Percentiles rank a stretch among this genome's conserved stretches.
Conservation (phyloP, 495 filamentous ascomycete genomes). For the Geoglossum glabrum region DNA sequence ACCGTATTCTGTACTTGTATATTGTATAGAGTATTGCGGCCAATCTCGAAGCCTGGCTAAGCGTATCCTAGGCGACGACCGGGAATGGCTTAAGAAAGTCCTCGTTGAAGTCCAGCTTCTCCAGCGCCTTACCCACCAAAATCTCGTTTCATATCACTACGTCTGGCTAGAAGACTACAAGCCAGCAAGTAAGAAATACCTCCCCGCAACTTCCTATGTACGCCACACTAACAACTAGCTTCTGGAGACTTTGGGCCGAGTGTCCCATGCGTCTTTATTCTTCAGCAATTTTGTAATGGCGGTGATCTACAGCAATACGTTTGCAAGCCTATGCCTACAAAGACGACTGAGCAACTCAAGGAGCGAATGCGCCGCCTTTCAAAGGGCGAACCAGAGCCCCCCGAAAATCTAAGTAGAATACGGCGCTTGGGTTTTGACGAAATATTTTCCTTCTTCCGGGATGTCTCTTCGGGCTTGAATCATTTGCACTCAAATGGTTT, state of each 20-base stretch:
- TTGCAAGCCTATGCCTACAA: slow-evolving; percentile 35
- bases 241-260: slow-evolving; percentile 51
- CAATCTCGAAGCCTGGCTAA: no score
- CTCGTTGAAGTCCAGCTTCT: slow-evolving; percentile 82
- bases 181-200: slow-evolving; percentile 26
- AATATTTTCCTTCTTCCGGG: slow-evolving; percentile 91
- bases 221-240: background rate
- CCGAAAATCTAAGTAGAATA: slow-evolving; percentile 27
- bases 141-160: slow-evolving; percentile 91
- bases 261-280: slow-evolving; percentile 87
- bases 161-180: slow-evolving; percentile 89
- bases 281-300: slow-evolving; percentile 91
- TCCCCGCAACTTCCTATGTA: slow-evolving; percentile 7
- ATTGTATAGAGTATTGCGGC: no score
- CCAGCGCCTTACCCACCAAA: slow-evolving; percentile 77
- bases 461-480: slow-evolving; percentile 77
- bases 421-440: slow-evolving; percentile 67
- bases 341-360: slow-evolving; percentile 65
- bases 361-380: slow-evolving; percentile 65
- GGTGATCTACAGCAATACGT: slow-evolving; percentile 85
- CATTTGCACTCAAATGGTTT: slow-evolving; percentile 87
- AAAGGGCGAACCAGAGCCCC: slow-evolving; percentile 35
- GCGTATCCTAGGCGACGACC: slow-evolving; percentile 54
- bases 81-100: slow-evolving; percentile 88
- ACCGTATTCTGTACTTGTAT: background rate